Evolutionary conservation across 495 filamentous ascomycete genomes (phyloP), one percentile per base, ranked within the genome.

Genomic region (Podospora pseudocomata): DNA sequence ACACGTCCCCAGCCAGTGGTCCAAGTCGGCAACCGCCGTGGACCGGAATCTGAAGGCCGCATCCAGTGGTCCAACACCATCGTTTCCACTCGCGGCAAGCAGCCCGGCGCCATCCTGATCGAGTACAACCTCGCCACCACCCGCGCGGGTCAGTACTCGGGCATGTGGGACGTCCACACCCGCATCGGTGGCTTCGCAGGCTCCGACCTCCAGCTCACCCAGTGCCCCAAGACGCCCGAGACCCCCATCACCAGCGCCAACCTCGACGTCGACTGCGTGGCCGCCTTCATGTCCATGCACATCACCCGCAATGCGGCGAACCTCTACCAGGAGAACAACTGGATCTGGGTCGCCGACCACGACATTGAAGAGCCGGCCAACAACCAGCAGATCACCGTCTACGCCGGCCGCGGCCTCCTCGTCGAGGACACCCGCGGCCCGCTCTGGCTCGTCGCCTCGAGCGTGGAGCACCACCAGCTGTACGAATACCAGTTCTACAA

Each of bases 101-200:
- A 90, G 65, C 87, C 92, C 7, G 94, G 94, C 65, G 93, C 93
- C 16, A 88, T 96, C 63, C 79, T 97, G 26, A 86, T 97, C 70
- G 83, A 97, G 73, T 97, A 92, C 91, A 97, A 97, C 79, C 78
- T 97, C 2, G 87, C 83, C 9, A 83, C 84, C 16, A 76, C 83
- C 59, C 18, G 0, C 4, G 78, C 82, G 1, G 84, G 86, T 63
- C 86, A 87, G 49, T 88, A 89, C 2, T 85, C 83, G 6, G 93
- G 88, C 20, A 88, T 97, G 83, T 97, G 92, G 92, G 94, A 97
- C 77, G 90, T 92, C 4, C 94, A 97, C 77, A 87, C 91, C 71
- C 89, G 94, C 59, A 85, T 92, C 64, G 89, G 93, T 62, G 94
- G 94, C 11, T 87, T 89, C 18, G 87, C 88, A 2, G 93, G 93